A percentile compares a stretch with the other conserved stretches of the same genome.
Conservation (phyloP, 2,329 filamentous ascomycete genomes). For the Ceratocystis huliohia region DNA sequence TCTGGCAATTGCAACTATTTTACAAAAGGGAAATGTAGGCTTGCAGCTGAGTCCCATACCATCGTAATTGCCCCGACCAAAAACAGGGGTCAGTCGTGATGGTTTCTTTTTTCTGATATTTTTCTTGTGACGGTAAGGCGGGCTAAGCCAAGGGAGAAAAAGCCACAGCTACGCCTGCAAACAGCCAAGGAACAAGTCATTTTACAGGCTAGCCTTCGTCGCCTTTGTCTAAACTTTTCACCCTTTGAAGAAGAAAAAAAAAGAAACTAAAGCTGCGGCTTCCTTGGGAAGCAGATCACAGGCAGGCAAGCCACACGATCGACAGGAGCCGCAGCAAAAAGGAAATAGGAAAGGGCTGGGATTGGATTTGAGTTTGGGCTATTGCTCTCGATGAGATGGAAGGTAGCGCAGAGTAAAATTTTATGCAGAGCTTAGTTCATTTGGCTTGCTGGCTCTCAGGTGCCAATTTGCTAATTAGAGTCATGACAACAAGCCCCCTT, state of each 20-base stretch:
- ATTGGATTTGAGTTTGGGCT: background rate
- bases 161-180: constrained; percentile 3
- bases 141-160: background rate
- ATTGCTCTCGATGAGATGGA: background rate
- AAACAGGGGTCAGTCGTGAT: background rate
- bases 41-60: background rate
- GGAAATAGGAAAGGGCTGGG: constrained; percentile 7
- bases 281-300: constrained; percentile 4
- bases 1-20: background rate
- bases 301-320: constrained; percentile 8
- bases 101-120: background rate
- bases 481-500: background rate
- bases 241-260: background rate
- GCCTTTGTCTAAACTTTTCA: background rate
- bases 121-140: background rate
- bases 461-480: background rate
- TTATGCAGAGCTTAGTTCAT: background rate
- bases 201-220: background rate
- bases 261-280: too few species aligned
- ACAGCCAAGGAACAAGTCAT: background rate
- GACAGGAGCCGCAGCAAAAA: constrained; percentile 8
- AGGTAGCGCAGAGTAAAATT: background rate
- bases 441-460: background rate
- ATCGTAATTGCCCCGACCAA: background rate
- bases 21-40: background rate